A percentile compares a stretch with the other conserved stretches of the same genome.
phyloP scores from a whole-genome alignment of 495 filamentous ascomycete species.

The Corynascus novoguineensis region DNA sequence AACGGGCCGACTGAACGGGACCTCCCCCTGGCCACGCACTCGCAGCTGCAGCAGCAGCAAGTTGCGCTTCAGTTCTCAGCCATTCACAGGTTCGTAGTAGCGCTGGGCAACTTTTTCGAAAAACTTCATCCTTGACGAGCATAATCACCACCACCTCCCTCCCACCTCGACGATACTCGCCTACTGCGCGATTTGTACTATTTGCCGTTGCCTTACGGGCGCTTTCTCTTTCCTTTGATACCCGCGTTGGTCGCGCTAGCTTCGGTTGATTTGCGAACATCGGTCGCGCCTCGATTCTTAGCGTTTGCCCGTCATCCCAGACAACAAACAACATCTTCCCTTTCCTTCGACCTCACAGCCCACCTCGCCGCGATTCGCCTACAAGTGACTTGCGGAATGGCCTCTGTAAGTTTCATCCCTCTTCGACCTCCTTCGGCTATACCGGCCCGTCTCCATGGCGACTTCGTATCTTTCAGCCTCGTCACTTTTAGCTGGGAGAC shows the following conservation, averaged over 20 bases:
- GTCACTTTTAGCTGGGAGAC: neutral
- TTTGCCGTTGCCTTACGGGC: neutral
- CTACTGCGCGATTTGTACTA: neutral
- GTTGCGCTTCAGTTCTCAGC: constrained; percentile 8
- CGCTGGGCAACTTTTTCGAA: constrained; percentile 18
- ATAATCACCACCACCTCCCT: neutral
- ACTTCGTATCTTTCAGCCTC: neutral
- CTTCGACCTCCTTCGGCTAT: neutral
- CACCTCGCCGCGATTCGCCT: constrained; percentile 3
- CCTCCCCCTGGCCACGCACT: constrained; percentile 5
- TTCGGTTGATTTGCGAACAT: constrained; percentile 11
- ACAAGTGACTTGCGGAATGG: constrained; percentile 24
- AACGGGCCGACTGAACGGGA: constrained; percentile 4
- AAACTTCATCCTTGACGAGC: constrained; percentile 18
- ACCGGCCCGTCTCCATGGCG: neutral
- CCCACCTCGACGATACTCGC: neutral
- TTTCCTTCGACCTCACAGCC: neutral
- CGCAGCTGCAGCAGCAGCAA: constrained; percentile 4
- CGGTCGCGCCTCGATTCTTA: constrained; percentile 23
- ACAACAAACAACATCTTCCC: neutral
- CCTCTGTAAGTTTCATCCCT: constrained; percentile 27
- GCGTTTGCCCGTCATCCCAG: constrained; percentile 14
- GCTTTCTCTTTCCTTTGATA: constrained; percentile 21
- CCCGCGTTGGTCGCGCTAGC: constrained; percentile 14
- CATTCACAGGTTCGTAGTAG: constrained; percentile 16